Conservation (phyloP, 306 rosid species). For the Pterocarpus santalinus region DNA sequence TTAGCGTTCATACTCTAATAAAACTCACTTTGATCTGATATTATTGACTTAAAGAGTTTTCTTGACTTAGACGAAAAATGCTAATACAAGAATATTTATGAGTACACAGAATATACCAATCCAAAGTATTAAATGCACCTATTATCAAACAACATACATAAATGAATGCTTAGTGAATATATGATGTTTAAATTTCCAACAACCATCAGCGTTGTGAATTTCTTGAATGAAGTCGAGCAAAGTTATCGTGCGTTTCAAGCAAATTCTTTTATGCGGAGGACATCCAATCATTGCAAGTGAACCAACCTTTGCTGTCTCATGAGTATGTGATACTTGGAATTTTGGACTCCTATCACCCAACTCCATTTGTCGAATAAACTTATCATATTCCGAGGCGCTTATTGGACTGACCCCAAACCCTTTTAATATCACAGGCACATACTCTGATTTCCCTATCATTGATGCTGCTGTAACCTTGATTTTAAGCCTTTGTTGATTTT, state of each 20-base stretch:
- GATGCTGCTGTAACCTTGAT: background rate
- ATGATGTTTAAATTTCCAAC: background rate
- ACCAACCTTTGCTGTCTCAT: background rate
- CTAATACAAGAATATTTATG: no score
- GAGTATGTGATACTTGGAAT: background rate
- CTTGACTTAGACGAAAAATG: no score
- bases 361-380: background rate
- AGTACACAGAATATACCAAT: no score
- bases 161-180: background rate
- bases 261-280: background rate
- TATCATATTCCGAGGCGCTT: background rate
- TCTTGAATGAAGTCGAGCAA: background rate
- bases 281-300: background rate
- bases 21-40: no score
- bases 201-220: background rate
- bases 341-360: background rate
- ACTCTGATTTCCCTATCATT: background rate
- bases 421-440: background rate
- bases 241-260: background rate
- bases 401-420: constrained; percentile 5
- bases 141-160: background rate
- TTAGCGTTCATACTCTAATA: no score
- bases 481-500: background rate
- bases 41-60: no score
- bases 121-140: no score